Conservation (phyloP, 257 asterid species). For the Solanum chaucha region DNA sequence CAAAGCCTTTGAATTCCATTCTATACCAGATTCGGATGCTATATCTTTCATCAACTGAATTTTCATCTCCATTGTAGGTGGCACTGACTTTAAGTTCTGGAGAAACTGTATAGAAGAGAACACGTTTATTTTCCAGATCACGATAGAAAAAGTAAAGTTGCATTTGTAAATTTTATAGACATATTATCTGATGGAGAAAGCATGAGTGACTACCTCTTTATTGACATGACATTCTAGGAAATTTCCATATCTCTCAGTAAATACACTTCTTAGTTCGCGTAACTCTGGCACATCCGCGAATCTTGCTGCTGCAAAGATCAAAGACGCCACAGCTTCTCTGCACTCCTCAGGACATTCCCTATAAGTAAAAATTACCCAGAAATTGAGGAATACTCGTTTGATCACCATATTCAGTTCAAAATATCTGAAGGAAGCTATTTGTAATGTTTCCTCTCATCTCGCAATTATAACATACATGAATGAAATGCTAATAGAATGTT, state of each 20-base stretch:
- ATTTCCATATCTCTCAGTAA: constrained; percentile 56
- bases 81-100: constrained; percentile 37
- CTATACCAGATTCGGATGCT: constrained; percentile 50
- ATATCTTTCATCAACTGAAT: constrained; percentile 58
- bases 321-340: constrained; percentile 69
- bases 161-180: neutral
- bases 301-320: constrained; percentile 87
- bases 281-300: constrained; percentile 84
- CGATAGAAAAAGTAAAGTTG: neutral
- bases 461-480: neutral
- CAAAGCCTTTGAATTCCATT: constrained; percentile 59
- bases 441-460: neutral
- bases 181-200: neutral
- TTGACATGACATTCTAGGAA: constrained; percentile 38
- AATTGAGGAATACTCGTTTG: neutral
- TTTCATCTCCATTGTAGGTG: constrained; percentile 50
- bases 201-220: constrained; percentile 39
- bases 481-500: neutral
- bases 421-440: neutral
- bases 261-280: constrained; percentile 56
- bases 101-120: constrained; percentile 34
- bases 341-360: constrained; percentile 95
- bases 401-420: neutral
- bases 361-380: neutral
- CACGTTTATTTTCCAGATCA: neutral